Conservation (phyloP, 371 early-diverging fungal genomes). For the Entomophthora muscae region DNA sequence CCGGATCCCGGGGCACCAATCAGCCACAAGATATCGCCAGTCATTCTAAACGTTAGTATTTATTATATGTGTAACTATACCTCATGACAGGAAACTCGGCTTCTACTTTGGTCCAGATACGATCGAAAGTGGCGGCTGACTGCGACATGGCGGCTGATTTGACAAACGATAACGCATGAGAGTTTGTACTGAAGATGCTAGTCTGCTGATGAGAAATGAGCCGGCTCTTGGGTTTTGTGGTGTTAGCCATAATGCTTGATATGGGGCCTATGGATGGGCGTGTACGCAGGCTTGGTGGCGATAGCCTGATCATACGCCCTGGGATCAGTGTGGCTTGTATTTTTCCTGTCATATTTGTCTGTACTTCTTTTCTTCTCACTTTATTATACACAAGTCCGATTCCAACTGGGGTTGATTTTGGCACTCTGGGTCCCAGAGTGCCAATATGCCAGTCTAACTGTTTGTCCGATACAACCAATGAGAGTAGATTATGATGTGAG, state of each 20-base stretch:
- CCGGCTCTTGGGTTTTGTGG: neutral
- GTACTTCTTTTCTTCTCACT: too few species aligned
- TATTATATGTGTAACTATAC: neutral
- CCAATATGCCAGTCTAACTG: too few species aligned
- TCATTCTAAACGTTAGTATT: neutral
- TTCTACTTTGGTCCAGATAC: neutral
- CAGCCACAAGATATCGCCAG: conserved; percentile 2
- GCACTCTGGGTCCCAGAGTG: too few species aligned
- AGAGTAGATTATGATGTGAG: too few species aligned
- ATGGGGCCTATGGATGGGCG: neutral
- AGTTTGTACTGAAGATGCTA: neutral
- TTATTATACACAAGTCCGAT: too few species aligned
- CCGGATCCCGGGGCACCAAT: conserved; percentile 25
- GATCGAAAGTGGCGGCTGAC: neutral
- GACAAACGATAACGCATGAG: neutral
- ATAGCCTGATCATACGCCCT: neutral
- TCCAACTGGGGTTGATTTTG: too few species aligned
- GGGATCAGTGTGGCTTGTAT: neutral
- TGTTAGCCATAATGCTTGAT: neutral
- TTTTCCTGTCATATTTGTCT: neutral
- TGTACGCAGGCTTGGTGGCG: neutral
- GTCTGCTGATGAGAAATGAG: neutral
- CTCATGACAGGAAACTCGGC: neutral
- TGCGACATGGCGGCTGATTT: neutral
- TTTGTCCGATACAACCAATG: too few species aligned